Base-by-base conservation (phyloP, 441 rosid species). In the Populus trichocarpa region DNA sequence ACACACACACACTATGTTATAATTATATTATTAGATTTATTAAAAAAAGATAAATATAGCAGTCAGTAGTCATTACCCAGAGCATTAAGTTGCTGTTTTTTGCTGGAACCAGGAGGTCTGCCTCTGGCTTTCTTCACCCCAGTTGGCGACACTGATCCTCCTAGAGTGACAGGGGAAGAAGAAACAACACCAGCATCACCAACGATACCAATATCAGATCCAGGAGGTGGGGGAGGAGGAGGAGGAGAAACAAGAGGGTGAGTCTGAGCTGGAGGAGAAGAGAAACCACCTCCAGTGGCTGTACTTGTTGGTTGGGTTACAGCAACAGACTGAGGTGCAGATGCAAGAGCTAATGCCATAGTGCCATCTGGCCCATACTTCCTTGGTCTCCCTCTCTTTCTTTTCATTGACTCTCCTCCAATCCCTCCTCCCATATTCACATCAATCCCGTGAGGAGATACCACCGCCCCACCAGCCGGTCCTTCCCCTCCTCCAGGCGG, bases 331-430 rank as follows among this genome's bases (percentile, higher is more conserved):
- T 85, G 76, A 28, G 89, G 75, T 23, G 85, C 71, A 12, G 92
- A 78, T 2, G 53, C 77, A 32, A 89, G 76, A 74, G 84, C 88
- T 80, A 91, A 59, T 1, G 93, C 80, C 85, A 88, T 85, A 66
- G 86, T 76, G 63, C 90, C 88, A 25, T 88, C 95, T 3, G 97
- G 94, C 14, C 88, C 94, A 66, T 95, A 92, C 84, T 90, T 95
- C 81, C 97, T 91, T 9, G 97, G 99, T 74, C 98, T 88, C 10
- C 99, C 99, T 78, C 97, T 84, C 87, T 86, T 92, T 84, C 76
- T 91, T 89, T 88, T 93, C 84, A 87, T 40, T 0, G 83, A 79
- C 66, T 88, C 93, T 73, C 77, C 80, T 8, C 84, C 91, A 10
- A 28, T 53, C 8, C 82, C 46, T 16, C 71, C 71, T 22, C 5